Base-by-base conservation (phyloP, 208 protist genomes). In the Trichomonas gallinae region DNA sequence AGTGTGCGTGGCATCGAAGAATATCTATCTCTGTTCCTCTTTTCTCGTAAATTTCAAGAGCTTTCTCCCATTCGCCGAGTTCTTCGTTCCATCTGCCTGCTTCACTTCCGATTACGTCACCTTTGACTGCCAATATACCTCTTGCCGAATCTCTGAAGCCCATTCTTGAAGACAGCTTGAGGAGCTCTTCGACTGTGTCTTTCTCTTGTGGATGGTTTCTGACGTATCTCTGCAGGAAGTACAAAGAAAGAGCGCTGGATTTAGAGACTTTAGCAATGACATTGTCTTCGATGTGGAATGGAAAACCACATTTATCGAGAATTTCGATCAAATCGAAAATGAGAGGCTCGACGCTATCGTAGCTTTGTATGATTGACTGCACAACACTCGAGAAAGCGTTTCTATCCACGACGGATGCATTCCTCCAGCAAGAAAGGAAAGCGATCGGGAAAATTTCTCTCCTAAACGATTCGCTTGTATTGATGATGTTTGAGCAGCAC, bases 1-100 rank as follows among this genome's bases (percentile, higher is more conserved):
- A 51, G 51, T 93, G 87, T 26, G 87, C 87, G 45, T 51, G 45
- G 46, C 87, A 93, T 51, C 34, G 23, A 38, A 93, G 8, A 17
- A 38, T 17, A 38, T n/a, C 13, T 17, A 9, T 51, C 1, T 48
- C 17, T 38, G 15, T 58, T 58, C 13, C 40, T 38, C 13, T 13
- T 93, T 93, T n/a, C 31, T 93, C 44, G 45, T 93, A 93, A 38
- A 51, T 93, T 51, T 93, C 87, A 2, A 93, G 31, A 36, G 87
- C 87, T 93, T 51, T 93, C 44, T 93, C 87, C 87, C 87, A 93
- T 93, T 93, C 87, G 6, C 87, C 87, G 2, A 93, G 26, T 51
- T 93, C n/a, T 51, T 93, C 87, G 51, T 44, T 51, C 87, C 87
- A 93, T 38, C n/a, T 48, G 26, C 87, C 87, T 21, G 36, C 34